Evolutionary conservation across 805 yeast species (phyloP).

Genomic region (Metschnikowia gruessii): DNA sequence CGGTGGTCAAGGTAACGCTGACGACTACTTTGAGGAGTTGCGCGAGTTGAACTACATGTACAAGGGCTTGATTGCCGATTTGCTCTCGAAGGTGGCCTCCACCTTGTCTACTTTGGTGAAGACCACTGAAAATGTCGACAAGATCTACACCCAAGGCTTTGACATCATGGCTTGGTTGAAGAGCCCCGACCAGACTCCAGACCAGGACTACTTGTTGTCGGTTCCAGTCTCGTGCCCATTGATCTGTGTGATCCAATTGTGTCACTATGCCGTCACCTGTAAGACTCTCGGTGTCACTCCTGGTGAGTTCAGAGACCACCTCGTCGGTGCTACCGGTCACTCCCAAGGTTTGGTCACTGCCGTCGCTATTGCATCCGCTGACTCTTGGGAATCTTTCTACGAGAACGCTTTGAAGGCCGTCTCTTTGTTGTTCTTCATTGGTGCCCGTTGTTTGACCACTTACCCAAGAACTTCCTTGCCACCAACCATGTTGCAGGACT

Average conservation of each 20-base stretch:
- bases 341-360: slow-evolving; percentile 93
- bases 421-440: slow-evolving; percentile 85
- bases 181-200: slow-evolving; percentile 83
- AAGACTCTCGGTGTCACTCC: slow-evolving; percentile 83
- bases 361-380: slow-evolving; percentile 76
- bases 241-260: slow-evolving; percentile 91
- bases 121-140: slow-evolving; percentile 72
- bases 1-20: slow-evolving; percentile 99
- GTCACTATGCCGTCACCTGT: slow-evolving; percentile 88
- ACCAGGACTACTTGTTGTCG: slow-evolving; percentile 78
- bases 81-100: slow-evolving; percentile 65
- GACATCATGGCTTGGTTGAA: slow-evolving; percentile 86
- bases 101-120: slow-evolving; percentile 67
- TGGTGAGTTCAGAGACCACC: slow-evolving; percentile 71
- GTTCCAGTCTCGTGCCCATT: slow-evolving; percentile 97
- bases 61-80: slow-evolving; percentile 68
- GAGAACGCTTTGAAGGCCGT: slow-evolving; percentile 72
- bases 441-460: slow-evolving; percentile 83
- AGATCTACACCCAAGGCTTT: slow-evolving; percentile 90
- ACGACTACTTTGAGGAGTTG: slow-evolving; percentile 95
- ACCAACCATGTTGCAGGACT: slow-evolving; percentile 88
- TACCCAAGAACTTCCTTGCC: slow-evolving; percentile 94
- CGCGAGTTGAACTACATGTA: slow-evolving; percentile 79
- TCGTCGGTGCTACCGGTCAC: slow-evolving; percentile 82
- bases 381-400: slow-evolving; percentile 82